Evolutionary conservation across 2,329 filamentous ascomycete genomes (phyloP), one percentile per base, ranked within the genome.

Genomic region (Neonectria magnoliae): DNA sequence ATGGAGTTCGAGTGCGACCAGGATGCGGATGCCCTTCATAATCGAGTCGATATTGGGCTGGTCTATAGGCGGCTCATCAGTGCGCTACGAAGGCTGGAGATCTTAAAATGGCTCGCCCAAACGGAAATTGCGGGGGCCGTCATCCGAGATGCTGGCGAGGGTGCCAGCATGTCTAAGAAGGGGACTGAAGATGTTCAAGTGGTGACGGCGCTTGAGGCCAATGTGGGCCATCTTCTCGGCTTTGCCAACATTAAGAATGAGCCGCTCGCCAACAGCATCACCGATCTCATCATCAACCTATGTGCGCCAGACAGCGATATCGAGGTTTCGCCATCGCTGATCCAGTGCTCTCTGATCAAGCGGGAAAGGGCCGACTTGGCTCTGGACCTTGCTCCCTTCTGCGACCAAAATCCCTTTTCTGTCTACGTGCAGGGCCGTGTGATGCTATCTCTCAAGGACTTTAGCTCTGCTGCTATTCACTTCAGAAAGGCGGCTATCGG

Each of bases 361-460:
- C 81, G 84, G 62, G 85, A 87, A 58, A 82, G 88, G 62, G 81
- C 87, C 3, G 89, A 91, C 72, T 77, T 91, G 18, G 87, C 89
- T 14, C 71, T 85, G 31, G 85, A 89, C 66, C 82, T 90, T 27
- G 79, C 80, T 14, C 81, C 85, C 1, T 90, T 90, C 72, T 84
- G 84, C 66, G 81, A 83, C 20, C 82, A 85, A 56, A 86, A 86
- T 56, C 81, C 85, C 68, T 94, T 85, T 83, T 90, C 81, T 82
- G 92, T 84, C 70, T 99, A 99, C 75, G 86, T 98, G 5, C 93
- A 94, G 77, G 96, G 92, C 2, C 90, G 96, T 31, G 85, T 97
- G 53, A 87, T 88, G 69, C 82, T 98, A 36, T 88, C 90, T 5
- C 86, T 91, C 67, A 91, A 90, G 58, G 91, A 97, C 74, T 90